These are phyloP conservation scores for Globisporangium acanthophoron DNA, from an alignment of 352 stramenopile species.

Conservation along the genomic window DNA sequence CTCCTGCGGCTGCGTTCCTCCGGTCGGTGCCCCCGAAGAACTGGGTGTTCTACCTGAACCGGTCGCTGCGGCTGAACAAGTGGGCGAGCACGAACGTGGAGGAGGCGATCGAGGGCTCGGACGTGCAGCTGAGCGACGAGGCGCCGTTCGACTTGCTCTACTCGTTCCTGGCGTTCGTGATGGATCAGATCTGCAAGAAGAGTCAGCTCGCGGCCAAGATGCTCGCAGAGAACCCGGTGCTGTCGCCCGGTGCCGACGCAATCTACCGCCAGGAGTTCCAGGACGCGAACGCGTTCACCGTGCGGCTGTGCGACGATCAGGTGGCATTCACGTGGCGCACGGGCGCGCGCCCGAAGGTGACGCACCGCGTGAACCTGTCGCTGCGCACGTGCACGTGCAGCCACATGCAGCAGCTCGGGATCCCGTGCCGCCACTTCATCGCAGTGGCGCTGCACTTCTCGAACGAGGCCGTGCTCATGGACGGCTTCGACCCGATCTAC, in stretches of 20 bases:
- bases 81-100: constrained; percentile 62
- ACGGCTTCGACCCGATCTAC: constrained; percentile 71
- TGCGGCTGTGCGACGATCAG: constrained; percentile 68
- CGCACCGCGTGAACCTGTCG: constrained; percentile 63
- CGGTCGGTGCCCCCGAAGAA: constrained; percentile 58
- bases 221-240: constrained; percentile 28
- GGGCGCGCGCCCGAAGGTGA: constrained; percentile 65
- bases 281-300: constrained; percentile 52
- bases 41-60: constrained; percentile 68
- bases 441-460: constrained; percentile 61
- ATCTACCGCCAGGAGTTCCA: constrained; percentile 62
- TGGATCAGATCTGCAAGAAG: constrained; percentile 73
- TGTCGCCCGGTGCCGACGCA: constrained; percentile 55
- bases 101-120: constrained; percentile 49
- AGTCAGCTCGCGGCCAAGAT: constrained; percentile 59
- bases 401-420: constrained; percentile 64
- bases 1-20: constrained; percentile 52
- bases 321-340: constrained; percentile 75
- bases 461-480: constrained; percentile 53
- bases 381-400: constrained; percentile 68
- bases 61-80: constrained; percentile 55
- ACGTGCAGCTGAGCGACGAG: constrained; percentile 60
- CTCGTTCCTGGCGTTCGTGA: constrained; percentile 70
- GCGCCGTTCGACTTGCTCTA: constrained; percentile 80
- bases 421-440: constrained; percentile 76